Evolutionary conservation across 169 alveolate species (phyloP), one percentile per base, ranked within the genome.

Genomic region (Fabrea salina): DNA sequence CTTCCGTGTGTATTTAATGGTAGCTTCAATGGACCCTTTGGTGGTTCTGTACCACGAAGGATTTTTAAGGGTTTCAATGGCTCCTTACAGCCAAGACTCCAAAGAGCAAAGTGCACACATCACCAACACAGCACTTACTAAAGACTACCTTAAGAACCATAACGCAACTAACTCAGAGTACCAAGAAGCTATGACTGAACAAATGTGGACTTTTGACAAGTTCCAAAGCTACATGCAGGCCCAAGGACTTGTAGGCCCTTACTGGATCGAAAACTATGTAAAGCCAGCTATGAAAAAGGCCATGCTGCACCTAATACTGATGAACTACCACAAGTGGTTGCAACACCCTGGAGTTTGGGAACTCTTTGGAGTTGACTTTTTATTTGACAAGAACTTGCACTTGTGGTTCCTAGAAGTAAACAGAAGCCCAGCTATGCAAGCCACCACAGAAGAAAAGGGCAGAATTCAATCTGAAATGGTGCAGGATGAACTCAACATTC

Each of bases 321-420:
- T 72, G 71, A 19, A 27, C 33, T 30, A 11, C 8, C 25, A 27
- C 1, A 50, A 51, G 8, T 49, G 47, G 7, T 16, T 72, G 4
- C n/a, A 51, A 19, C 80, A 72, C 33, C 80, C 80, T 8, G 49
- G 80, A 51, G 80, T 72, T 7, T 80, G 80, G 61, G 98, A 91
- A 81, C 56, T 94, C 19, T 86, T 84, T 57, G 97, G 98, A 37
- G 89, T 82, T 71, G 98, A 94, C 82, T 82, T 91, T 32, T 92
- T 94, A 96, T 57, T 94, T 40, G 98, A 94, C 82, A 94, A 89
- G 27, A 84, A 90, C 40, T 85, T 86, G 49, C 85, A 92, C 72
- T 87, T 88, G 47, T 94, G 94, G 94, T 86, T 91, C 27, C 88
- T 94, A 49, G 98, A 94, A 89, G 87, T 89, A 27, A 94, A 92